Conservation (phyloP, 2,329 filamentous ascomycete species). For the Hawksworthiomyces lignivorus region DNA sequence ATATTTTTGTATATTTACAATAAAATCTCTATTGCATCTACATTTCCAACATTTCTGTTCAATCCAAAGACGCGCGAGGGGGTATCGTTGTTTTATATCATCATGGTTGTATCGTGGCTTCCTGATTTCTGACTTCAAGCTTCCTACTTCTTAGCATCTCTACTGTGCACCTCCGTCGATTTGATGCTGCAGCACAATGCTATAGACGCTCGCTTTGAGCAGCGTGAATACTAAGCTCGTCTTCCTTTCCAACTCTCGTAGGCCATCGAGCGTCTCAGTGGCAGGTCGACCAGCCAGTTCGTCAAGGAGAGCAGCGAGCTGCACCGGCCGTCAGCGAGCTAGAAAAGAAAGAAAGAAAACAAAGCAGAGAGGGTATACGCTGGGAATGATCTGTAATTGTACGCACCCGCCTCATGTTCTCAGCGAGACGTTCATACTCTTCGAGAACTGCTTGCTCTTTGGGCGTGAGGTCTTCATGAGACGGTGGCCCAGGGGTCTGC, state of each 20-base stretch:
- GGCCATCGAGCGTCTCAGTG: constrained; percentile 74
- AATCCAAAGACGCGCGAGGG: constrained; percentile 10
- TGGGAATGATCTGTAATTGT: too few relatives aligned
- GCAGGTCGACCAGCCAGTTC: constrained; percentile 63
- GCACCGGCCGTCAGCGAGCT: background rate
- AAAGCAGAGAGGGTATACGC: too few relatives aligned
- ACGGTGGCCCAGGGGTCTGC: background rate
- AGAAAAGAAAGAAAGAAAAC: constrained; percentile 2
- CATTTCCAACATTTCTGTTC: too few relatives aligned
- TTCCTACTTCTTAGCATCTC: constrained; percentile 10
- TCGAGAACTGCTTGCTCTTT: constrained; percentile 92
- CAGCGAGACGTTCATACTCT: constrained; percentile 79
- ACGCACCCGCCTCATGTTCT: constrained; percentile 81
- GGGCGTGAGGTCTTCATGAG: constrained; percentile 52
- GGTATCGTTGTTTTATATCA: constrained; percentile 9
- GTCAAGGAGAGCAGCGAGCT: constrained; percentile 55
- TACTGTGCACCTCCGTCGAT: constrained; percentile 61
- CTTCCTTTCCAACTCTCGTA: constrained; percentile 86
- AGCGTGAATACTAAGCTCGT: constrained; percentile 91
- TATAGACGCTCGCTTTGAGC: constrained; percentile 96
- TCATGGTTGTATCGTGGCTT: background rate
- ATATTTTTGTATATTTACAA: background rate
- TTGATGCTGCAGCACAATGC: constrained; percentile 96
- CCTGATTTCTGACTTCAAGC: background rate
- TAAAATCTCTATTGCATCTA: too few relatives aligned